Evolutionary conservation across 2,329 filamentous ascomycete genomes (phyloP).

Genomic region (Exophiala sp.): DNA sequence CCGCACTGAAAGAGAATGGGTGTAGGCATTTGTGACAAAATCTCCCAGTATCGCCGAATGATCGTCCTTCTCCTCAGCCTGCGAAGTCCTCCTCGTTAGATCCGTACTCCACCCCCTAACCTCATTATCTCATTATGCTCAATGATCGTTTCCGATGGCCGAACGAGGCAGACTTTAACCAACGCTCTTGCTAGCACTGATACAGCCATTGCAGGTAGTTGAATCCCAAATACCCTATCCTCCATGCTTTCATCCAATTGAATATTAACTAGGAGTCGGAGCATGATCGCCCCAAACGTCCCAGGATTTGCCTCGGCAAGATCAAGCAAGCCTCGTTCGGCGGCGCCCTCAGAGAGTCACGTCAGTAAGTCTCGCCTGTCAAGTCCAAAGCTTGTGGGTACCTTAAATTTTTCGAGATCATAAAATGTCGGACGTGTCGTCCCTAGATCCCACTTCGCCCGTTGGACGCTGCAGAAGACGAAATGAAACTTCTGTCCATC

Average conservation of each 20-base stretch:
- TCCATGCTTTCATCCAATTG: background rate
- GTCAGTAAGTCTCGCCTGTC: background rate
- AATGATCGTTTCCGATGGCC: conserved; percentile 1
- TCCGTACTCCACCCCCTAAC: background rate
- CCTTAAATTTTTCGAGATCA: conserved; percentile 12
- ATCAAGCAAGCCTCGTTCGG: conserved; percentile 8
- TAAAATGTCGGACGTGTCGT: too few species aligned
- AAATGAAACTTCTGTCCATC: conserved; percentile 5
- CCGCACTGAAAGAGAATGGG: too few species aligned
- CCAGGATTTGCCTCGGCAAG: conserved; percentile 2
- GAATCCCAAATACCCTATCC: too few species aligned
- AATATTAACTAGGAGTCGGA: conserved; percentile 10
- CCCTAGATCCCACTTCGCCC: conserved; percentile 12
- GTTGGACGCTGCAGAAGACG: conserved; percentile 12
- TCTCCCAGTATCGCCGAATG: too few species aligned
- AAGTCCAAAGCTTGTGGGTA: background rate
- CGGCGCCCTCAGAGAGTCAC: background rate
- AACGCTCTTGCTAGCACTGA: conserved; percentile 8
- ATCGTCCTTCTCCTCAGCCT: too few species aligned
- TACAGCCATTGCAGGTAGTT: conserved; percentile 2
- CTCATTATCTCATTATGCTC: conserved; percentile 4
- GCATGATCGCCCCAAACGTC: conserved; percentile 3
- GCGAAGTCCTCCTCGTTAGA: too few species aligned
- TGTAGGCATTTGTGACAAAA: too few species aligned
- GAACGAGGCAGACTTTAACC: conserved; percentile 1